Evolutionary conservation across 2,329 filamentous ascomycete genomes (phyloP).

Genomic region (Karstenula rhodostoma): DNA sequence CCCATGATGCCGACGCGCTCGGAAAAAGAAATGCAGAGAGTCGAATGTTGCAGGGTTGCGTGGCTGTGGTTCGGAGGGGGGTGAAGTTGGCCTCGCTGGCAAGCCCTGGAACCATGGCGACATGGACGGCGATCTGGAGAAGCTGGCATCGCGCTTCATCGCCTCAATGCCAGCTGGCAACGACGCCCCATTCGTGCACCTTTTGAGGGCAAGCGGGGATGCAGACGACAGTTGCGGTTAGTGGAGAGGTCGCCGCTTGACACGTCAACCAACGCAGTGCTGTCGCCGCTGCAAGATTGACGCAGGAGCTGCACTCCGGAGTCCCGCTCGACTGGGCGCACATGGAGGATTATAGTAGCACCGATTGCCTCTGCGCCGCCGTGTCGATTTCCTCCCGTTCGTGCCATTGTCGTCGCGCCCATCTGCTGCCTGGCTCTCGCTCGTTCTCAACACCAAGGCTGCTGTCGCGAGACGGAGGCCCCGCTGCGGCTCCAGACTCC

Average conservation of each 20-base stretch:
- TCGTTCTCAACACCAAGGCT: constrained; percentile 29
- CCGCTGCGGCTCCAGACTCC: constrained; percentile 16
- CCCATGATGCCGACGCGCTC: constrained; percentile 13
- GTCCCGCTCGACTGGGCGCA: constrained; percentile 43
- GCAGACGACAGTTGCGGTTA: constrained; percentile 43
- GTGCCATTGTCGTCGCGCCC: constrained; percentile 24
- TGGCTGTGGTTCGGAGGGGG: constrained; percentile 21
- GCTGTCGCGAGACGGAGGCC: constrained; percentile 25
- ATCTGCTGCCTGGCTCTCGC: constrained; percentile 26
- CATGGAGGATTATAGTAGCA: constrained; percentile 44
- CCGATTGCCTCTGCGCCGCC: constrained; percentile 35
- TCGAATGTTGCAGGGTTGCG: constrained; percentile 36
- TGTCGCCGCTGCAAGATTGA: constrained; percentile 49
- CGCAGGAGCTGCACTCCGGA: constrained; percentile 50
- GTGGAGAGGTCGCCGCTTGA: constrained; percentile 45
- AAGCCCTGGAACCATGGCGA: constrained; percentile 24
- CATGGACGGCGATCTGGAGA: constrained; percentile 29
- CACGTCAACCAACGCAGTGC: constrained; percentile 46
- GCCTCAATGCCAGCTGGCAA: constrained; percentile 49
- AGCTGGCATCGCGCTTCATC: constrained; percentile 30
- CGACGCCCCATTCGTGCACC: constrained; percentile 39
- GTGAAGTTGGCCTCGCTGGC: constrained; percentile 33
- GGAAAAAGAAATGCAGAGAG: constrained; percentile 26
- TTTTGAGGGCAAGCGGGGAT: constrained; percentile 36
- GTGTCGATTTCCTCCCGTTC: constrained; percentile 33